These are phyloP conservation scores for Orbilia blumenaviensis DNA, from an alignment of 2,329 filamentous ascomycete species.

Conservation along the genomic window DNA sequence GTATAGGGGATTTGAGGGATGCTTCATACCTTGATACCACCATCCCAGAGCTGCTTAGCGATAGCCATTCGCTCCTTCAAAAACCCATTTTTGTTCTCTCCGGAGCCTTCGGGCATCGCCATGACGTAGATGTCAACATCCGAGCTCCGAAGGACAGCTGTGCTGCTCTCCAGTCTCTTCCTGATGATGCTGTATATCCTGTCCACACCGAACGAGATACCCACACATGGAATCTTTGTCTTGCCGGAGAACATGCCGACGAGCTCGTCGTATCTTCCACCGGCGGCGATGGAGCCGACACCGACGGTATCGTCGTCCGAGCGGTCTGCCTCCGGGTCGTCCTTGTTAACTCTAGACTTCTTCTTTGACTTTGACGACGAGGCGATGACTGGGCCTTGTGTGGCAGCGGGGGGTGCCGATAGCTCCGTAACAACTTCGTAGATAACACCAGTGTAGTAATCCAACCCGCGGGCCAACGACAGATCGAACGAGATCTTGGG, in stretches of 20 bases:
- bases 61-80: slow-evolving; percentile 85
- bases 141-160: slow-evolving; percentile 70
- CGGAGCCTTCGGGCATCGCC: slow-evolving; percentile 75
- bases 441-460: slow-evolving; percentile 91
- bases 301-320: slow-evolving; percentile 82
- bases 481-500: slow-evolving; percentile 87
- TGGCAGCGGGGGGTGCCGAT: slow-evolving; percentile 68
- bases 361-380: slow-evolving; percentile 64
- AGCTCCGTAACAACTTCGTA: slow-evolving; percentile 88
- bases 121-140: slow-evolving; percentile 93
- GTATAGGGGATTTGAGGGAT: background rate
- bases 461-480: slow-evolving; percentile 86
- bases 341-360: slow-evolving; percentile 65
- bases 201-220: slow-evolving; percentile 93
- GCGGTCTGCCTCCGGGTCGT: slow-evolving; percentile 70
- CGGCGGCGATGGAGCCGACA: slow-evolving; percentile 87
- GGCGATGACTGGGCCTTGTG: slow-evolving; percentile 59
- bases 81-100: slow-evolving; percentile 82
- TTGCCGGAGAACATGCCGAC: slow-evolving; percentile 93
- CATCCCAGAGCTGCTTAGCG: slow-evolving; percentile 80
- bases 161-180: slow-evolving; percentile 72
- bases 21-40: slow-evolving; percentile 78
- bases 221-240: slow-evolving; percentile 85
- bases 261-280: slow-evolving; percentile 89
- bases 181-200: slow-evolving; percentile 94